phyloP scores from a whole-genome alignment of 495 filamentous ascomycete species.

The Cudoniella acicularis region DNA sequence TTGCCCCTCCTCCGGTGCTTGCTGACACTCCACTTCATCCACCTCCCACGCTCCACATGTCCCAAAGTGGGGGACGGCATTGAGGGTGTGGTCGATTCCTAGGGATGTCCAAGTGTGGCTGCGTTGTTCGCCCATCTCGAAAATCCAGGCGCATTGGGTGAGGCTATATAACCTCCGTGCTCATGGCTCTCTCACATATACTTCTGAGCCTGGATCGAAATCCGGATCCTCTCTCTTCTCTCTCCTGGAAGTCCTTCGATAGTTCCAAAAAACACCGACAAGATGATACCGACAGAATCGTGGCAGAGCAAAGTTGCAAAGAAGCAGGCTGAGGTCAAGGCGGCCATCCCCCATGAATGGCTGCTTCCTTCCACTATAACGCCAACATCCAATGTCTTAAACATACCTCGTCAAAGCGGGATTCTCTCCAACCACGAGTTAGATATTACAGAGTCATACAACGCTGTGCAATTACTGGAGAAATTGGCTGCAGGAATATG shows the following conservation, averaged over 20 bases:
- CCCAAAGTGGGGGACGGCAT: neutral
- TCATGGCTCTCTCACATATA: too few relatives aligned
- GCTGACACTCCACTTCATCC: neutral
- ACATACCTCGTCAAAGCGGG: neutral
- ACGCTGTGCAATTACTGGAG: neutral
- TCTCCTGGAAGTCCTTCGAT: too few relatives aligned
- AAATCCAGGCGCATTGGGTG: neutral
- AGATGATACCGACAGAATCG: neutral
- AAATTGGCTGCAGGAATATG: neutral
- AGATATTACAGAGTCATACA: neutral
- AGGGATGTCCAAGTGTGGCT: neutral
- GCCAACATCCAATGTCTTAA: neutral
- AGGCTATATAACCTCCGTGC: neutral
- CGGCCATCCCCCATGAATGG: constrained; percentile 38
- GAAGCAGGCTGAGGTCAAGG: constrained; percentile 38
- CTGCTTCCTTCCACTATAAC: neutral
- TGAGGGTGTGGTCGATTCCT: neutral
- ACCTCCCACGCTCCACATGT: neutral
- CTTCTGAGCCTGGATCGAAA: too few relatives aligned
- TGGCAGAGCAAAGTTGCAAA: constrained; percentile 26
- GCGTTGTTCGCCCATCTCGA: neutral
- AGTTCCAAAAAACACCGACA: too few relatives aligned
- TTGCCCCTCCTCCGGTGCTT: neutral
- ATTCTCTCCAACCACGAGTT: neutral
- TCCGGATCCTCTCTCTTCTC: too few relatives aligned